phyloP scores from a whole-genome alignment of 139 green algal species.

The Closterium sp. region DNA sequence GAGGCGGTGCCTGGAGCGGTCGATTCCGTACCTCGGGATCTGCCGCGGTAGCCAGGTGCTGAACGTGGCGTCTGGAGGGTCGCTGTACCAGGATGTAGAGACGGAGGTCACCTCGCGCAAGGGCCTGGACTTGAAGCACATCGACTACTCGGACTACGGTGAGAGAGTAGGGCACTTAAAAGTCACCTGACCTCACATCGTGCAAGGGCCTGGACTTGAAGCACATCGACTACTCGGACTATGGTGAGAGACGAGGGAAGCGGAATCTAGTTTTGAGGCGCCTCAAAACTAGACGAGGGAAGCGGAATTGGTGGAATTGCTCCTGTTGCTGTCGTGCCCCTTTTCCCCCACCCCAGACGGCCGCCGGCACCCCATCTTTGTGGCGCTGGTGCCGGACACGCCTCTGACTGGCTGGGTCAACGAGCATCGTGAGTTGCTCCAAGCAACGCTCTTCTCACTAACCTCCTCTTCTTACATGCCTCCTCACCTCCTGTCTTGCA shows the following conservation, averaged over 20 bases:
- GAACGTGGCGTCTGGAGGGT: constrained; percentile 47
- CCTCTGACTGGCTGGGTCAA: constrained; percentile 47
- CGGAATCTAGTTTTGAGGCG: no score
- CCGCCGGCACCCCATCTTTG: neutral
- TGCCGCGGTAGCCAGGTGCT: constrained; percentile 48
- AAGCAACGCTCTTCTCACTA: neutral
- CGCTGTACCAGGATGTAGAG: constrained; percentile 48
- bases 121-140: constrained; percentile 19
- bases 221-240: constrained; percentile 53
- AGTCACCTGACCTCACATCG: constrained; percentile 15
- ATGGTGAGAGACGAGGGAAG: constrained; percentile 25
- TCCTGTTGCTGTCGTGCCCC: neutral
- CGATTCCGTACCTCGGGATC: constrained; percentile 51
- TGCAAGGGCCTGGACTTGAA: neutral
- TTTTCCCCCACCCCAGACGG: neutral
- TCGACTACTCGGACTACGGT: no score
- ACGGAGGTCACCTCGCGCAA: constrained; percentile 18
- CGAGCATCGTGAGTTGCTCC: neutral
- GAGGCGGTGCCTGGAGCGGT: constrained; percentile 42
- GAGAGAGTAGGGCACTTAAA: no score
- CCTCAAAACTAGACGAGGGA: no score
- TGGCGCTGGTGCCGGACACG: constrained; percentile 33
- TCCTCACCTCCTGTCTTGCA: no score
- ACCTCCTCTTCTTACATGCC: no score
- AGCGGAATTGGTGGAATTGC: no score